A percentile compares a stretch with the other conserved stretches of the same genome.
Conservation (phyloP, 2,329 filamentous ascomycete species). For the Diaporthe vexans region DNA sequence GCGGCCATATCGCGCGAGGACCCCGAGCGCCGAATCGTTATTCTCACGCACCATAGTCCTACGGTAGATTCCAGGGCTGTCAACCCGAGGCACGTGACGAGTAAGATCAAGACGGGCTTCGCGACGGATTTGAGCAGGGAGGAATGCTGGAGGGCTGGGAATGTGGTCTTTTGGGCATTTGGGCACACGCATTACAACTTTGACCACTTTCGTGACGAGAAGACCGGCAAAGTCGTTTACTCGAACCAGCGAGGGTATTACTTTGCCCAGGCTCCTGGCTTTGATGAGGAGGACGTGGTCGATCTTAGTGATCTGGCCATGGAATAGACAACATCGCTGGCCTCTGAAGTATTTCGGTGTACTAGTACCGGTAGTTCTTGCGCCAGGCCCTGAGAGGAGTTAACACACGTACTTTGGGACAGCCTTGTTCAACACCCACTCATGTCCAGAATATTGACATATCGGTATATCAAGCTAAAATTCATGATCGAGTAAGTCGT, state of each 20-base stretch:
- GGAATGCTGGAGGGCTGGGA: slow-evolving; percentile 51
- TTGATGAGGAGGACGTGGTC: slow-evolving; percentile 2
- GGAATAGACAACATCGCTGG: not conserved
- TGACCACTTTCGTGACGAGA: slow-evolving; percentile 50
- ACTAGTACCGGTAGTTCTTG: not conserved
- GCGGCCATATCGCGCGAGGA: slow-evolving; percentile 12
- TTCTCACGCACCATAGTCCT: slow-evolving; percentile 47
- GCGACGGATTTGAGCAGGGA: slow-evolving; percentile 55
- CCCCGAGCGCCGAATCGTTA: slow-evolving; percentile 36
- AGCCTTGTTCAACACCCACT: too few relatives aligned
- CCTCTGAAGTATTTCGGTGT: not conserved
- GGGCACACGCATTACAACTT: slow-evolving; percentile 65
- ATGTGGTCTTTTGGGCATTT: slow-evolving; percentile 61
- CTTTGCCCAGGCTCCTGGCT: slow-evolving; percentile 32
- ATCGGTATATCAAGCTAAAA: too few relatives aligned
- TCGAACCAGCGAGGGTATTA: slow-evolving; percentile 47
- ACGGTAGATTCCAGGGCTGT: slow-evolving; percentile 42
- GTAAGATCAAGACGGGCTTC: slow-evolving; percentile 51
- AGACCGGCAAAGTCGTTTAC: slow-evolving; percentile 36
- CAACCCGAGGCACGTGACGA: slow-evolving; percentile 42
- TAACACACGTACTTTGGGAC: too few relatives aligned
- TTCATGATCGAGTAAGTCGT: too few relatives aligned
- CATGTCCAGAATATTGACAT: too few relatives aligned
- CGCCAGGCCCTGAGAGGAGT: too few relatives aligned
- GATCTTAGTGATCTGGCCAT: not conserved